Evolutionary conservation across 176 grass and related monocot species (phyloP).

Genomic region (Aegilops sharonensis): DNA sequence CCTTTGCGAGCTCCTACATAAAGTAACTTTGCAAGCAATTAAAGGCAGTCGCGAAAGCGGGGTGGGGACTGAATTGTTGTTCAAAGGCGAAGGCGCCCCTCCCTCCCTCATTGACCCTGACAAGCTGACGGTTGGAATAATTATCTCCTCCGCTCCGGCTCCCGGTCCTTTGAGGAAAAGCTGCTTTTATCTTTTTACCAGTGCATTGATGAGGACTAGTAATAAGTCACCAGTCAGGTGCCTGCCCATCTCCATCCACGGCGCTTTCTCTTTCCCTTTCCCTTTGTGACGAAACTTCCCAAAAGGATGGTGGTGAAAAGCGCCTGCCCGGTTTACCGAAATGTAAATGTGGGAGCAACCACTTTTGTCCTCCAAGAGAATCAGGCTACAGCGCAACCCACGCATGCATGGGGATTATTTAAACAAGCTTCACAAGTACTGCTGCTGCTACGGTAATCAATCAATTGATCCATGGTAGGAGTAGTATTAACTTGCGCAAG

Average conservation of each 20-base stretch:
- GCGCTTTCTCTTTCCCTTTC: too few species aligned
- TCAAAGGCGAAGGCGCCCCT: background rate
- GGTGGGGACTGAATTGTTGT: too few species aligned
- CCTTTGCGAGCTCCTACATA: background rate
- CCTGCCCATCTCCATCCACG: background rate
- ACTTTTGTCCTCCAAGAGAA: background rate
- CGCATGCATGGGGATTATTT: too few species aligned
- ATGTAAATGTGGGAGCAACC: background rate
- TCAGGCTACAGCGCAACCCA: background rate
- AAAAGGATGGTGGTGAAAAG: slow-evolving; percentile 37
- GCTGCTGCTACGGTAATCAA: background rate
- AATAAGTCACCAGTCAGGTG: slow-evolving; percentile 33
- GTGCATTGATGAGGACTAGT: slow-evolving; percentile 22
- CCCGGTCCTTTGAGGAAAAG: slow-evolving; percentile 28
- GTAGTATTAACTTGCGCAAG: background rate
- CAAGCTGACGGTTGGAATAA: slow-evolving; percentile 48
- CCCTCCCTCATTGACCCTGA: slow-evolving; percentile 9
- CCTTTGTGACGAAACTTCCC: slow-evolving; percentile 31
- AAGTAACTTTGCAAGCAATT: slow-evolving; percentile 30
- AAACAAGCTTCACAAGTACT: background rate
- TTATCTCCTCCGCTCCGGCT: slow-evolving; percentile 17
- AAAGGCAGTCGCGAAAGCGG: slow-evolving; percentile 2
- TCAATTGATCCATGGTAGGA: too few species aligned
- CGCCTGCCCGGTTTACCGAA: slow-evolving; percentile 9
- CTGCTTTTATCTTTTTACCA: background rate